Base-by-base conservation (phyloP, 805 yeast genomes). In the Wickerhamiella sorbophila region DNA sequence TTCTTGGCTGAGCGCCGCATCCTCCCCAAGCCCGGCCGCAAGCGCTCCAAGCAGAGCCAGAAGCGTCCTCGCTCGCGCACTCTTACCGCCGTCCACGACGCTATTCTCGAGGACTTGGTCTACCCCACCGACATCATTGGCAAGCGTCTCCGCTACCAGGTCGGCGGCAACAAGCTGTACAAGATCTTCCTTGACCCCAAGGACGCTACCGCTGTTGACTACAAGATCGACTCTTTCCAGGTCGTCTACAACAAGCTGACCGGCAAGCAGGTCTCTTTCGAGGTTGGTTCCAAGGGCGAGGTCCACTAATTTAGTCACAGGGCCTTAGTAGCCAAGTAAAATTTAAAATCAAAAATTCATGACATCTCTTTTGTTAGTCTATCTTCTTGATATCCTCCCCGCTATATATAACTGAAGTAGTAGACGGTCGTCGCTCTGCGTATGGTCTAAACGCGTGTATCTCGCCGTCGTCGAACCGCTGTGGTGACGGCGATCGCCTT, bases 11-110 rank as follows among this genome's bases (percentile, higher is more conserved):
- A 88, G 78, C 85, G 98, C 77, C 85, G 95, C 75, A 91, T 88
- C 74, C 77, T 91, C 67, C 95, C 97, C 74, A 88, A 85, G 79
- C 96, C 97, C 69, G 83, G 93, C 64, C 86, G 97, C 75, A 56
- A 51, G 54, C 61, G 79, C 65, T 75, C 95, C 51, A 84, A 86
- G 77, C 83, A 79, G 70, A 71, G 69, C 62, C 98, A 91, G 76
- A 87, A 91, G 87, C 87, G 98, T 79, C 98, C 98, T 70, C 85
- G 95, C 77, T 87, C 97, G 62, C 86, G 98, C 82, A 88, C 98
- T 64, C 77, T 91, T 70, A 79, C 95, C 60, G 86, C 96, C 65
- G 98, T 88, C 58, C 98, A 88, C 72, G 97, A 91, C 74, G 84
- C 85, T 71, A 74, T 88, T 74, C 84, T 88, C 70, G 98, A 91